Base-by-base conservation (phyloP, 2,329 filamentous ascomycete genomes). In the Neonectria neomacrospora region DNA sequence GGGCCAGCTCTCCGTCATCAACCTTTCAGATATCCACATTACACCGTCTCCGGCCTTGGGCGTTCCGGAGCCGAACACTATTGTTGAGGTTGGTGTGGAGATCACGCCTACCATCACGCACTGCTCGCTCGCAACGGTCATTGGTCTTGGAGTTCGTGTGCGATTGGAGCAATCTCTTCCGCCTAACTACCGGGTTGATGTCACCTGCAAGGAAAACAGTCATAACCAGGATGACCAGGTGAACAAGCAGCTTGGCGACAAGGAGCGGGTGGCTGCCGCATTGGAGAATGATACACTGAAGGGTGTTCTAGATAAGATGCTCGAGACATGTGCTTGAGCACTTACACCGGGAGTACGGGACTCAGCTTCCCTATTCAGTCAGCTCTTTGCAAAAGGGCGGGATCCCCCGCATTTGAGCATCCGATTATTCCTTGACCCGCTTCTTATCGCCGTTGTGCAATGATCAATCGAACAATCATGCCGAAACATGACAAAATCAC, bases 31-130 rank as follows among this genome's bases (percentile, higher is more conserved):
- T 79, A 97, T 99, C 72, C 85, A 88, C 73, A 93, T 99, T 70
- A 82, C 80, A 10, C 80, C 80, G 9, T 74, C 78, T n/a, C 79
- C 78, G 5, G 60, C 73, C 0, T 64, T 74, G 37, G 76, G 77
- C 9, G 71, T 76, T 34, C 85, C 80, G 28, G 80, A 82, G 58
- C 79, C 82, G 16, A 80, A 83, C 80, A 88, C 75, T 75, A 86
- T 86, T 81, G 94, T 83, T 80, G 90, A 83, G 41, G 93, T 98
- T 37, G 86, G 90, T 3, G 93, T 99, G 45, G 88, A 97, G 73
- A 91, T 99, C 70, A 99, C 96, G 11, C 96, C 96, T 10, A 99
- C 96, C 26, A 96, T 98, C 75, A 96, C 95, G 16, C 96, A 98
- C 80, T 99, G 96, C 82, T 97, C 93, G 54, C 87, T 99, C 42